These are phyloP conservation scores for Hymenotorrendiella dingleyae DNA, from an alignment of 2,329 filamentous ascomycete species.

Conservation along the genomic window DNA sequence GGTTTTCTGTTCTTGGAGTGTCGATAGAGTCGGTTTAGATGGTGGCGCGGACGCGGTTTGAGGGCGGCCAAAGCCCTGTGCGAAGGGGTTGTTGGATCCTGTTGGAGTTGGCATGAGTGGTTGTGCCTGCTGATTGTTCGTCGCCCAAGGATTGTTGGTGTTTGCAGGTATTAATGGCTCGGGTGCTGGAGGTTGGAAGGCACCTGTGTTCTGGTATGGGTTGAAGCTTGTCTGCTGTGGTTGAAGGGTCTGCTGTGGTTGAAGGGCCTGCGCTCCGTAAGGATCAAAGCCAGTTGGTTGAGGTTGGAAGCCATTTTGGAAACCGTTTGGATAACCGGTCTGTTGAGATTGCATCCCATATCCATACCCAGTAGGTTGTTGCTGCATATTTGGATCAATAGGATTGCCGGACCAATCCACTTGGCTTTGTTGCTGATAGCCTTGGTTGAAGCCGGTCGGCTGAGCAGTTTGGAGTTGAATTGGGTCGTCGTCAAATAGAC, in stretches of 20 bases:
- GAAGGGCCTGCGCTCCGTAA: constrained; percentile 52
- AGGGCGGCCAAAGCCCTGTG: constrained; percentile 60
- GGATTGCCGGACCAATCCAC: constrained; percentile 98
- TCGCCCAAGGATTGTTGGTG: constrained; percentile 92
- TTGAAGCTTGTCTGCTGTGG: constrained; percentile 47
- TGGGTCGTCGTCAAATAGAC: constrained; percentile 81
- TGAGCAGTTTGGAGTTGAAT: constrained; percentile 46
- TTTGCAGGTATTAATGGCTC: constrained; percentile 66
- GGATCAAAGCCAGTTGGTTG: constrained; percentile 69
- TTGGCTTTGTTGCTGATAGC: constrained; percentile 92
- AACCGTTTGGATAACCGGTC: constrained; percentile 63
- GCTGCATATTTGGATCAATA: constrained; percentile 69
- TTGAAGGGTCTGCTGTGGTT: constrained; percentile 30
- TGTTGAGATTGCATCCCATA: constrained; percentile 44
- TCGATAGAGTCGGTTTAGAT: constrained; percentile 64
- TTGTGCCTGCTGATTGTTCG: constrained; percentile 47
- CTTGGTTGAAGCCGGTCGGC: constrained; percentile 88
- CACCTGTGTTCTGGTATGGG: constrained; percentile 39
- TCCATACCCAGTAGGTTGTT: constrained; percentile 73
- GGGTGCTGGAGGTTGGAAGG: constrained; percentile 40
- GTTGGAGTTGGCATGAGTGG: constrained; percentile 78
- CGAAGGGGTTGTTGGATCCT: constrained; percentile 97
- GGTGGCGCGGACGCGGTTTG: constrained; percentile 47
- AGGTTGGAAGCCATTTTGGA: constrained; percentile 59
- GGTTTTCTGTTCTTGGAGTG: constrained; percentile 78